phyloP scores from a whole-genome alignment of 257 asterid genomes.

The Paulownia fortunei region DNA sequence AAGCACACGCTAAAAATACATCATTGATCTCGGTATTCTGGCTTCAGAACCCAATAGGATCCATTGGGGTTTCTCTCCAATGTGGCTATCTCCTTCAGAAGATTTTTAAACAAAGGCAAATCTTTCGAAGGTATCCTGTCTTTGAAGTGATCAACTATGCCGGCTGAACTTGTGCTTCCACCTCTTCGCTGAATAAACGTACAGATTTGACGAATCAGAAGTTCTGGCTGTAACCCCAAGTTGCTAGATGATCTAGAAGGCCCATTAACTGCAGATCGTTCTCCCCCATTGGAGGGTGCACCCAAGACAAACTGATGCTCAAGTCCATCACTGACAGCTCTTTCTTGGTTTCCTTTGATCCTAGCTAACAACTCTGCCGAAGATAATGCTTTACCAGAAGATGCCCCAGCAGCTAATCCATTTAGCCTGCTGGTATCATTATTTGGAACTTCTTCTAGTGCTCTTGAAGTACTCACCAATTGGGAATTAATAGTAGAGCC shows the following conservation, averaged over 20 bases:
- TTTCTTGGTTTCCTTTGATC: slow-evolving; percentile 69
- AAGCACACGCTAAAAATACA: neutral
- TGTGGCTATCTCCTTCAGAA: slow-evolving; percentile 86
- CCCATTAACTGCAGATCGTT: slow-evolving; percentile 39
- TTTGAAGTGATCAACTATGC: slow-evolving; percentile 76
- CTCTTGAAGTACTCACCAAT: slow-evolving; percentile 47
- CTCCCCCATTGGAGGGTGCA: slow-evolving; percentile 47
- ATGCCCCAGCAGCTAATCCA: slow-evolving; percentile 70
- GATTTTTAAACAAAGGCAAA: slow-evolving; percentile 82
- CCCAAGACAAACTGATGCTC: slow-evolving; percentile 68
- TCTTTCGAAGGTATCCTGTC: slow-evolving; percentile 84
- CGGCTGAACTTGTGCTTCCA: slow-evolving; percentile 74
- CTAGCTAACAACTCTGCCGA: slow-evolving; percentile 80
- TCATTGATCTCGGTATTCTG: slow-evolving; percentile 65
- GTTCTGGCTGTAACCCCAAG: slow-evolving; percentile 69
- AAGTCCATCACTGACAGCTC: slow-evolving; percentile 72
- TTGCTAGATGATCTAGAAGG: slow-evolving; percentile 44
- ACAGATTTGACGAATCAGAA: slow-evolving; percentile 86
- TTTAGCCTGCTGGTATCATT: slow-evolving; percentile 39
- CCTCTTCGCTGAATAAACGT: slow-evolving; percentile 81
- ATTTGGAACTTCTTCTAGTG: slow-evolving; percentile 42
- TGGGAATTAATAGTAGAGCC: slow-evolving; percentile 75
- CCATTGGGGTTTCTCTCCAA: slow-evolving; percentile 72
- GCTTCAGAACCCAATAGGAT: slow-evolving; percentile 80
- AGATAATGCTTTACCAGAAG: slow-evolving; percentile 84